A percentile compares a stretch with the other conserved stretches of the same genome.
These are phyloP conservation scores for Daldinia concentrica DNA, from an alignment of 495 filamentous ascomycete species.

Conservation along the genomic window DNA sequence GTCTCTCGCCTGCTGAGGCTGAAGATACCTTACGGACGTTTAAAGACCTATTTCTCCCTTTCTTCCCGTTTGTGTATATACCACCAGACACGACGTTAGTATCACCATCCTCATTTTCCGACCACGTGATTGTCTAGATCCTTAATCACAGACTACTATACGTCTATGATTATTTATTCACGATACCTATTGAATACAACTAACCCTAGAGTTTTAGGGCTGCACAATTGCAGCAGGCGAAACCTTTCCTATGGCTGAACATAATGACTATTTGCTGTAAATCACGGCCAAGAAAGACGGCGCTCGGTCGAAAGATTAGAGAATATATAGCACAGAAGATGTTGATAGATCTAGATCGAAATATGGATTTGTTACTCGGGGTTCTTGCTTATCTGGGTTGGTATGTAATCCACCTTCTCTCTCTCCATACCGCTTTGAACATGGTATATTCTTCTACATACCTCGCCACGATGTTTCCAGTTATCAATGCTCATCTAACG, in stretches of 20 bases:
- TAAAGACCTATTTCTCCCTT: conserved; percentile 42
- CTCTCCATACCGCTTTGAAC: background rate
- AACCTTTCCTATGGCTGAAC: conserved; percentile 60
- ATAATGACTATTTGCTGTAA: conserved; percentile 56
- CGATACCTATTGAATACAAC: background rate
- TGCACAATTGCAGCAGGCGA: conserved; percentile 38
- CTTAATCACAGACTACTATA: background rate
- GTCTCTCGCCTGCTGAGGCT: conserved; percentile 36
- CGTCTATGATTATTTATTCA: background rate
- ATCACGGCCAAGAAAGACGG: conserved; percentile 48
- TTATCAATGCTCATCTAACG: conserved; percentile 13
- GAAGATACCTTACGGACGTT: conserved; percentile 44
- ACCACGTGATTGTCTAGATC: background rate
- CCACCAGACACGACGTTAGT: conserved; percentile 43
- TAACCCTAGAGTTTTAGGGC: conserved; percentile 37
- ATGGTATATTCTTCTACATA: background rate
- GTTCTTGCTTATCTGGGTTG: conserved; percentile 58
- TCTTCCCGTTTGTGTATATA: conserved; percentile 49
- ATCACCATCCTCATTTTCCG: background rate
- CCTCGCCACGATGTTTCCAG: background rate
- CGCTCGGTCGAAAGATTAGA: conserved; percentile 50
- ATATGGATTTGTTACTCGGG: conserved; percentile 61
- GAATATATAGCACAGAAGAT: conserved; percentile 54
- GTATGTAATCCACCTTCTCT: conserved; percentile 34
- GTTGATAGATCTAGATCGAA: conserved; percentile 54